Evolutionary conservation across 2,329 filamentous ascomycete genomes (phyloP), one percentile per base, ranked within the genome.

Genomic region (Colletotrichum eremochloae): DNA sequence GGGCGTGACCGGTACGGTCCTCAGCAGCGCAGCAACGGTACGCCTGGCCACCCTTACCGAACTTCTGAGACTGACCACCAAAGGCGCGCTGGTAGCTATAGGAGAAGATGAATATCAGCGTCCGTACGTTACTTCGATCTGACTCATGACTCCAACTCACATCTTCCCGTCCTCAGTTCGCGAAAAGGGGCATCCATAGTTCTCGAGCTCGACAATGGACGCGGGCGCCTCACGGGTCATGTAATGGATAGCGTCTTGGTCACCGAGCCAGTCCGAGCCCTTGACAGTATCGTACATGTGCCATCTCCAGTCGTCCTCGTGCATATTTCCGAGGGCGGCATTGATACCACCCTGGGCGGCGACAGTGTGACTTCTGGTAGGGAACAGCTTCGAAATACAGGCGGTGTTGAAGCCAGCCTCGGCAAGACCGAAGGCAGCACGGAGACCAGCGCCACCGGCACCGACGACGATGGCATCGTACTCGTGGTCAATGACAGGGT

Each of bases 241-340:
- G 87, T 98, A 98, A 86, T 98, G 95, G 81, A 98, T 98, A 76
- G 95, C 95, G 82, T 98, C 95, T 85, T 98, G 95, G 84, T 98
- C 95, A 83, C 95, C 95, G 63, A 98, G 90, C 95, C 95, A 98
- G 87, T 98, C 95, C 76, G 94, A 97, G 76, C 95, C 95, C 88
- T 98, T 98, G 82, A 98, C 95, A 55, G 95, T 98, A 84, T 98
- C 95, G 88, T 98, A 98, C 95, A 98, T 98, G 86, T 98, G 95
- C 95, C 95, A 98, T 88, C 95, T 92, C 95, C 95, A 98, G 86
- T 98, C 95, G 80, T 98, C 95, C 87, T 96, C 91, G 88, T 97
- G 95, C 95, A 98, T 98, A 87, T 97, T 97, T 80, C 94, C 94
- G 68, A 96, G 88, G 63, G 94, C 94, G 68, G 94, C 94, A 82